Percentiles rank a stretch among this genome's conserved stretches.
Conservation (phyloP, 148 eudicot genomes). For the Amaranthus palmeri region DNA sequence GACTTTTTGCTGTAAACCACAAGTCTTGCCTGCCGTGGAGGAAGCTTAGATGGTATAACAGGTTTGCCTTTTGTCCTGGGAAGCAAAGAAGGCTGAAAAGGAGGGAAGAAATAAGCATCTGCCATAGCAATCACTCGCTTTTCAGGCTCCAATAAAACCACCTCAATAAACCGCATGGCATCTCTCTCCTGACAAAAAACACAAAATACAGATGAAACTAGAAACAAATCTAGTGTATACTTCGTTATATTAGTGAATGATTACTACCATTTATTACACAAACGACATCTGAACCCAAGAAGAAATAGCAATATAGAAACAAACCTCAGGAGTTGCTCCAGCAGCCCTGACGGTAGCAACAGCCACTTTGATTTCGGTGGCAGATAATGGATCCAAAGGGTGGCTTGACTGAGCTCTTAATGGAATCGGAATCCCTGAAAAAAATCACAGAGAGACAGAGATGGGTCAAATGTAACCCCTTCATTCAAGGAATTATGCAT, state of each 20-base stretch:
- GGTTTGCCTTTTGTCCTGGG: conserved; percentile 69
- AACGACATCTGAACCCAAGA: background rate
- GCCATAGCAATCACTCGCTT: conserved; percentile 78
- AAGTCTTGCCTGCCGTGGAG: conserved; percentile 74
- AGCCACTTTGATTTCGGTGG: conserved; percentile 79
- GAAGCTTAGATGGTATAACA: conserved; percentile 67
- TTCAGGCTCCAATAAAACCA: conserved; percentile 68
- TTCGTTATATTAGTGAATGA: background rate
- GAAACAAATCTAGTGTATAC: background rate
- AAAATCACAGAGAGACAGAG: background rate
- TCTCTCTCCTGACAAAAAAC: conserved; percentile 49
- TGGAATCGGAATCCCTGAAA: conserved; percentile 37
- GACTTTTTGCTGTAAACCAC: conserved; percentile 67
- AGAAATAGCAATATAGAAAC: conserved; percentile 4
- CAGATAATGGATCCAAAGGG: conserved; percentile 78
- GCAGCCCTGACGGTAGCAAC: conserved; percentile 89
- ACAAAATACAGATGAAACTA: background rate
- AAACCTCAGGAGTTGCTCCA: conserved; percentile 85
- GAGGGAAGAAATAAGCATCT: conserved; percentile 86
- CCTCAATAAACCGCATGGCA: conserved; percentile 85
- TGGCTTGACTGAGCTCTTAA: conserved; percentile 63
- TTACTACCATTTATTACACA: background rate
- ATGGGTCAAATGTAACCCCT: background rate
- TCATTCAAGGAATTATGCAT: background rate
- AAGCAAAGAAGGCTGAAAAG: conserved; percentile 68